These are phyloP conservation scores for Eutrema japonicum DNA, from an alignment of 345 rosid genomes.

Conservation along the genomic window DNA sequence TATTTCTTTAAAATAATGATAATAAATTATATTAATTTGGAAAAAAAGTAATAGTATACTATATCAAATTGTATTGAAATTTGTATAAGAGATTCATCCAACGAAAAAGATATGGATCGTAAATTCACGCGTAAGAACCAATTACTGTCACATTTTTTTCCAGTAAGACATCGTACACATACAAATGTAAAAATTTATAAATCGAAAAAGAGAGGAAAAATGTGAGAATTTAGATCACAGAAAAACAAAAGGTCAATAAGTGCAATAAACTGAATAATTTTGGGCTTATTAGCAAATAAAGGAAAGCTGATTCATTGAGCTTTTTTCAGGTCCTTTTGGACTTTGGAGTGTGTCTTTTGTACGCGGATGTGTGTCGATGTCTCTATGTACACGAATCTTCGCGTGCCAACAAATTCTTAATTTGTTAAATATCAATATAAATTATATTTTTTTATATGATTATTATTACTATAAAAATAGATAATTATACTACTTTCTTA, in stretches of 20 bases:
- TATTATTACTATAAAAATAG: too few relatives aligned
- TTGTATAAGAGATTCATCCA: neutral
- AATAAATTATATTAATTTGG: neutral
- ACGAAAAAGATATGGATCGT: neutral
- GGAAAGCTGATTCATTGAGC: slow-evolving; percentile 11
- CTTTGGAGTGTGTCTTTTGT: neutral
- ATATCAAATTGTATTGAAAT: neutral
- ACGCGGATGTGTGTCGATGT: too few relatives aligned
- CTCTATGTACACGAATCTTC: slow-evolving; percentile 17
- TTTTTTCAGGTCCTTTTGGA: neutral
- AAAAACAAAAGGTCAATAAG: neutral
- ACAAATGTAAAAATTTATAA: neutral
- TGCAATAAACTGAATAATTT: neutral
- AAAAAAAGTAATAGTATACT: neutral
- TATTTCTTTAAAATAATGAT: neutral
- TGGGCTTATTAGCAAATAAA: neutral
- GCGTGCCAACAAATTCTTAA: neutral
- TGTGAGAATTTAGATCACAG: neutral
- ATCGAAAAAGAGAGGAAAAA: neutral
- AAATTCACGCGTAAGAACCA: too few relatives aligned
- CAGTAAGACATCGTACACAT: neutral
- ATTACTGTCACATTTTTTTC: neutral
- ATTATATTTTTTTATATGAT: too few relatives aligned
- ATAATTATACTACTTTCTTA: too few relatives aligned
- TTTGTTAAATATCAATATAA: neutral